These are phyloP conservation scores for Amaranthus tricolor DNA, from an alignment of 179 eudicot genomes.

Conservation along the genomic window DNA sequence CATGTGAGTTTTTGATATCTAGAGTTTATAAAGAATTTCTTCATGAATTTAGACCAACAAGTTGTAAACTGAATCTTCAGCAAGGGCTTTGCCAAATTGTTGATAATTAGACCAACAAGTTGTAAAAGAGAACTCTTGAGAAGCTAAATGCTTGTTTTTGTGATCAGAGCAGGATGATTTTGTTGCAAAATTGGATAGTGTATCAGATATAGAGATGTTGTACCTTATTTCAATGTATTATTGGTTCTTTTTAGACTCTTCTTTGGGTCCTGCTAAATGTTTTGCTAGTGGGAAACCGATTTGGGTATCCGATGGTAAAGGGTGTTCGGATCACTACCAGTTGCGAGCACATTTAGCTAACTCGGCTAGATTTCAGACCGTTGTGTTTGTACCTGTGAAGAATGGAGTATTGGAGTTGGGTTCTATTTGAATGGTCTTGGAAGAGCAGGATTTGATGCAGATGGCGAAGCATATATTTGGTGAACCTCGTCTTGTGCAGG, in stretches of 20 bases:
- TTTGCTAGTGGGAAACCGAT: slow-evolving; percentile 60
- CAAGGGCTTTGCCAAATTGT: slow-evolving; percentile 16
- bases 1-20: no score
- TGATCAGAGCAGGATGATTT: slow-evolving; percentile 48
- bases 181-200: slow-evolving; percentile 48
- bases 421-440: slow-evolving; percentile 53
- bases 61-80: slow-evolving; percentile 13
- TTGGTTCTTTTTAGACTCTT: slow-evolving; percentile 62
- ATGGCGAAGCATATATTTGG: slow-evolving; percentile 50
- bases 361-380: slow-evolving; percentile 49
- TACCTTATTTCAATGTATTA: slow-evolving; percentile 76
- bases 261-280: slow-evolving; percentile 74
- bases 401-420: slow-evolving; percentile 79
- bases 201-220: slow-evolving; percentile 80
- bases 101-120: no score
- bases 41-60: not conserved
- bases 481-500: slow-evolving; percentile 40
- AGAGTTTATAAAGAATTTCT: not conserved
- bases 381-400: slow-evolving; percentile 70
- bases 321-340: slow-evolving; percentile 63
- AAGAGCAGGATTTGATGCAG: slow-evolving; percentile 53
- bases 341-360: slow-evolving; percentile 64
- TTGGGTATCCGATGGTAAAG: slow-evolving; percentile 62
- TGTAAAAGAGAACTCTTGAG: slow-evolving; percentile 63
- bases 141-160: slow-evolving; percentile 63